These are phyloP conservation scores for Solanum dulcamara DNA, from an alignment of 257 asterid species.

Conservation along the genomic window DNA sequence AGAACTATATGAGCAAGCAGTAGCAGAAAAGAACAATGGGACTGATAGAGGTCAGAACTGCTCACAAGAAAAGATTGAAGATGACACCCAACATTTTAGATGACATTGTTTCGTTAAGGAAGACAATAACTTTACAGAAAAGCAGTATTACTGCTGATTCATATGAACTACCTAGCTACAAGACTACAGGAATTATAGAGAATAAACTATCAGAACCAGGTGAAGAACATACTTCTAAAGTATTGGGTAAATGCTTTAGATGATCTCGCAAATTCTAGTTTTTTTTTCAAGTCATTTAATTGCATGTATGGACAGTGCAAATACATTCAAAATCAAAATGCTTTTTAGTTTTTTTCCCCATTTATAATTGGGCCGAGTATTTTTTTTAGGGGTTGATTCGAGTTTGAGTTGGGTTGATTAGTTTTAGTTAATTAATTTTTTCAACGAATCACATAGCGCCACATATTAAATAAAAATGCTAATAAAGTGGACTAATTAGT, in stretches of 20 bases:
- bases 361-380: too few species aligned
- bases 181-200: not conserved
- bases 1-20: conserved; percentile 70
- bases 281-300: too few species aligned
- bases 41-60: conserved; percentile 8
- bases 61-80: conserved; percentile 14
- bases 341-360: too few species aligned
- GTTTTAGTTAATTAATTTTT: too few species aligned
- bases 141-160: conserved; percentile 12
- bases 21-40: conserved; percentile 31
- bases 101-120: conserved; percentile 2
- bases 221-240: conserved; percentile 6
- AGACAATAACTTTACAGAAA: conserved; percentile 9
- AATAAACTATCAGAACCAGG: not conserved
- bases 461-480: too few species aligned
- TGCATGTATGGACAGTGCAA: too few species aligned
- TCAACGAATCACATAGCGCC: too few species aligned
- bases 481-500: too few species aligned
- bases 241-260: conserved; percentile 3
- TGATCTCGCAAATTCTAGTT: too few species aligned
- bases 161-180: conserved; percentile 5
- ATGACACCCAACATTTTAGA: conserved; percentile 1
- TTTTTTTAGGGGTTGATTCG: too few species aligned
- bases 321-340: too few species aligned
- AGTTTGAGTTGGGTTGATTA: too few species aligned